Evolutionary conservation across 2,329 filamentous ascomycete species (phyloP).

Genomic region (Truncatella angustata): DNA sequence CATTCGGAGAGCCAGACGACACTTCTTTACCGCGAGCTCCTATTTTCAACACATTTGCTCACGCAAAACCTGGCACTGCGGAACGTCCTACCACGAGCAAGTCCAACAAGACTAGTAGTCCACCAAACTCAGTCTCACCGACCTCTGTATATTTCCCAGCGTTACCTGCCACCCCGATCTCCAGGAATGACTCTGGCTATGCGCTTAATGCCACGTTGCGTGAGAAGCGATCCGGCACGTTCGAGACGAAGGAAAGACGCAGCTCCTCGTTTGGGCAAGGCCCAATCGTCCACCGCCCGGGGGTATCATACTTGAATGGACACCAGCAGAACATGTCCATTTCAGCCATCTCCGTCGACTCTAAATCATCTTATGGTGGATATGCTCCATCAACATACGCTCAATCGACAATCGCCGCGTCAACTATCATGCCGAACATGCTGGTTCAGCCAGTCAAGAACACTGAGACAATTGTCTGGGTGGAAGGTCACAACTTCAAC

Average conservation of each 20-base stretch:
- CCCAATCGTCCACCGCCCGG: constrained; percentile 67
- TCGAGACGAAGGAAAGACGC: constrained; percentile 69
- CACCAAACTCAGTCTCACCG: constrained; percentile 68
- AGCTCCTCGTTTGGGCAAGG: constrained; percentile 88
- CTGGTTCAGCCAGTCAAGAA: constrained; percentile 76
- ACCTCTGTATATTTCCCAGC: constrained; percentile 75
- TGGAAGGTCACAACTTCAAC: constrained; percentile 79
- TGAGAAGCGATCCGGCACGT: constrained; percentile 93
- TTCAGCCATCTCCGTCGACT: constrained; percentile 59
- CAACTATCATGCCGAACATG: constrained; percentile 84
- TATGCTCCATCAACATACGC: constrained; percentile 85
- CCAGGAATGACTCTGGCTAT: constrained; percentile 88
- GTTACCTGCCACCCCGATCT: constrained; percentile 74
- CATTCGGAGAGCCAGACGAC: constrained; percentile 70
- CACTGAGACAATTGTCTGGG: constrained; percentile 78
- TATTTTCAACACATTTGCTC: constrained; percentile 88
- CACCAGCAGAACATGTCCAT: constrained; percentile 59
- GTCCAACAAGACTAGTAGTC: constrained; percentile 60
- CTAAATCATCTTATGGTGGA: constrained; percentile 69
- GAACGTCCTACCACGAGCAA: constrained; percentile 78
- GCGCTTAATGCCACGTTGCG: constrained; percentile 80
- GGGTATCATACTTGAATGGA: constrained; percentile 69
- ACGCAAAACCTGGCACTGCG: constrained; percentile 66
- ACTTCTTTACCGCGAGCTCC: constrained; percentile 53
- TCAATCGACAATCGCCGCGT: constrained; percentile 80